phyloP scores from a whole-genome alignment of 768 basidiomycete genomes.

The Pisolithus marmoratus region DNA sequence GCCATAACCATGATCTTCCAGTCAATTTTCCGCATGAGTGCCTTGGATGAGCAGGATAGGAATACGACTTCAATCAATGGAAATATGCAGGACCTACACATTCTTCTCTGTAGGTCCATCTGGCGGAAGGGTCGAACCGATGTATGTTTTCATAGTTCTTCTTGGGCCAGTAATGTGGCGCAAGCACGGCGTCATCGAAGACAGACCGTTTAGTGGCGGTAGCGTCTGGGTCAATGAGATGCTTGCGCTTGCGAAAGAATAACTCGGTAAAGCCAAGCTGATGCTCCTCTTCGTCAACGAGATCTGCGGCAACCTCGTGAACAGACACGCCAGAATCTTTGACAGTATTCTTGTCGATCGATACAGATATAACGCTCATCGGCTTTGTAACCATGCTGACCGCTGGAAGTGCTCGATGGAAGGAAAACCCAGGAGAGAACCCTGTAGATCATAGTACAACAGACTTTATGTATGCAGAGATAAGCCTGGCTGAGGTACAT shows the following conservation, averaged over 20 bases:
- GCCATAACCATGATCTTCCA: conserved; percentile 58
- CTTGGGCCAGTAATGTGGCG: conserved; percentile 41
- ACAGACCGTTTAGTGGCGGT: conserved; percentile 46
- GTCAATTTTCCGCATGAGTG: conserved; percentile 49
- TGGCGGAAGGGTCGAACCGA: conserved; percentile 49
- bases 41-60: conserved; percentile 23
- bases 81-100: conserved; percentile 21
- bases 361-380: too few species aligned
- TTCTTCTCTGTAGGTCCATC: conserved; percentile 60
- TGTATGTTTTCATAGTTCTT: conserved; percentile 49
- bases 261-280: not conserved
- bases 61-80: not conserved
- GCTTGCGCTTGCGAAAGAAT: not conserved
- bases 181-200: conserved; percentile 45
- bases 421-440: too few species aligned
- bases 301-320: not conserved
- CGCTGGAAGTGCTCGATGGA: too few species aligned
- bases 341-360: too few species aligned
- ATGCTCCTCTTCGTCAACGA: not conserved
- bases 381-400: too few species aligned
- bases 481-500: too few species aligned
- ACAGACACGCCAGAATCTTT: too few species aligned
- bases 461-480: too few species aligned
- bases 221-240: conserved; percentile 25
- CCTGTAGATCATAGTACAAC: too few species aligned